A percentile compares a stretch with the other conserved stretches of the same genome.
phyloP scores from a whole-genome alignment of 257 asterid species.

The Mentha longifolia region DNA sequence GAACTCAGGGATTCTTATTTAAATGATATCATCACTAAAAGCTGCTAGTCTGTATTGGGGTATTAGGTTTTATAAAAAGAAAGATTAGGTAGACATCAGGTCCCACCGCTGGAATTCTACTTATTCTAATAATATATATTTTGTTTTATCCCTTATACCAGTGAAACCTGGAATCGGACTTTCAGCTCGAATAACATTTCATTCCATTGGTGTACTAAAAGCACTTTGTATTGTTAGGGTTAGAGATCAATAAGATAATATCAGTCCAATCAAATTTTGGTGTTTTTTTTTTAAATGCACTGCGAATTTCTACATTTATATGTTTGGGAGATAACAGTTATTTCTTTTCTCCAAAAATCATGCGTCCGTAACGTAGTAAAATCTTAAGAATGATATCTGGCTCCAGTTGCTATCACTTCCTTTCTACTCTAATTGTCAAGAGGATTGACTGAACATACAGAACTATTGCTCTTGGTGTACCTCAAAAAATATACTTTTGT shows the following conservation, averaged over 20 bases:
- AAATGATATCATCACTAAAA: background rate
- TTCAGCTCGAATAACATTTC: no score
- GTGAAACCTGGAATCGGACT: no score
- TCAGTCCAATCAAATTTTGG: background rate
- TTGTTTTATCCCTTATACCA: no score
- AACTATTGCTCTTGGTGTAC: background rate
- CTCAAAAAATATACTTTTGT: background rate
- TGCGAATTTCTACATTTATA: slow-evolving; percentile 6
- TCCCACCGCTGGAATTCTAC: no score
- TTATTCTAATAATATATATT: no score
- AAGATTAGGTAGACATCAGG: background rate
- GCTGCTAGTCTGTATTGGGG: background rate
- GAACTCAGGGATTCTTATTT: background rate
- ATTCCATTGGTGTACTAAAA: no score
- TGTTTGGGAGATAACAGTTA: background rate
- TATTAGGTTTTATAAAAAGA: background rate
- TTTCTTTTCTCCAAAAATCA: background rate
- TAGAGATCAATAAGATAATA: background rate
- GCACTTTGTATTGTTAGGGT: background rate
- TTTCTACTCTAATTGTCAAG: background rate
- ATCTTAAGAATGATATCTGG: slow-evolving; percentile 2
- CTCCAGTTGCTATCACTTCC: slow-evolving; percentile 22
- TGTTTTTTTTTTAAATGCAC: background rate
- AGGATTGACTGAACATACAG: background rate
- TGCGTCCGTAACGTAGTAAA: background rate